These are phyloP conservation scores for Mortierella sp. DNA, from an alignment of 371 early-diverging fungal species.

Conservation along the genomic window DNA sequence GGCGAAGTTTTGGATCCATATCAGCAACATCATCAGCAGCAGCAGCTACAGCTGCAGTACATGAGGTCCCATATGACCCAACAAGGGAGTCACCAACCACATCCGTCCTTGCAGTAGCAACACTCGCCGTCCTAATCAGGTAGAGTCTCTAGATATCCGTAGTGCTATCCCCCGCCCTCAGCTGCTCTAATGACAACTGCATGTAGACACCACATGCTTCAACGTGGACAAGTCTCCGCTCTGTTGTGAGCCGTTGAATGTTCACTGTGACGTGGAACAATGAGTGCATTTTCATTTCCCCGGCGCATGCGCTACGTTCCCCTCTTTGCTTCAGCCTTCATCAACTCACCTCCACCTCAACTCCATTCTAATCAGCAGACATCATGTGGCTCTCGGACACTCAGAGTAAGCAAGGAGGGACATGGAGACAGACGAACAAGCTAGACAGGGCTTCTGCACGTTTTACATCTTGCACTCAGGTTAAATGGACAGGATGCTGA, in stretches of 20 bases:
- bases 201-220: no score
- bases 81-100: constrained; percentile 22
- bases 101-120: constrained; percentile 12
- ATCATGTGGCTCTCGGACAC: constrained; percentile 86
- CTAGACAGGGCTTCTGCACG: neutral
- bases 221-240: no score
- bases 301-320: no score
- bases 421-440: neutral
- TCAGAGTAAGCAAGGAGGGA: constrained; percentile 67
- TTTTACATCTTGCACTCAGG: no score
- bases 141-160: no score
- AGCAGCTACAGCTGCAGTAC: constrained; percentile 45
- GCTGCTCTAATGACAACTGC: no score
- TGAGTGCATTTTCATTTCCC: constrained; percentile 1
- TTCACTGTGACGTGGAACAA: no score
- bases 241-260: no score
- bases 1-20: constrained; percentile 34
- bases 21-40: constrained; percentile 38
- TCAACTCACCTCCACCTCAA: neutral
- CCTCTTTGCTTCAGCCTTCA: neutral
- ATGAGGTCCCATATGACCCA: constrained; percentile 43
- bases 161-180: no score
- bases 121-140: no score
- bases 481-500: neutral
- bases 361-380: neutral